Evolutionary conservation across 305 asterid genomes (phyloP).

Genomic region (Plantago rigida): DNA sequence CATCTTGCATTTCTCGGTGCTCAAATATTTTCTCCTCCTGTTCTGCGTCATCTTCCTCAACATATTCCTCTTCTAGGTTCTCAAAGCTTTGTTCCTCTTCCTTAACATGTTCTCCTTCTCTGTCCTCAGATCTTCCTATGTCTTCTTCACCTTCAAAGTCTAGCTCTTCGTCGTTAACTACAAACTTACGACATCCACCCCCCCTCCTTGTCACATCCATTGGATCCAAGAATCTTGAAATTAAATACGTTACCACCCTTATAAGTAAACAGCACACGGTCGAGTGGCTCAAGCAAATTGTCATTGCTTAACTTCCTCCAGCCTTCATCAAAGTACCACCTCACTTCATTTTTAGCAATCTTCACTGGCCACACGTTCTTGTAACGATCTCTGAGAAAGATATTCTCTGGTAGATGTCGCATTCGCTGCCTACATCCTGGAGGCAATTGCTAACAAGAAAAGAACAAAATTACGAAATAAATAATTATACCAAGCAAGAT

Average conservation of each 20-base stretch:
- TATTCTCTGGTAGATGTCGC: background rate
- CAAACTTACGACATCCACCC: background rate
- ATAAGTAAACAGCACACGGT: slow-evolving; percentile 14
- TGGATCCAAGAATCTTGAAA: slow-evolving; percentile 14
- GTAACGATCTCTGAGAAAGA: slow-evolving; percentile 25
- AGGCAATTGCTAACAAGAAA: slow-evolving; percentile 22
- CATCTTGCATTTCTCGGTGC: too few relatives aligned
- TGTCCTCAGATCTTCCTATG: too few relatives aligned
- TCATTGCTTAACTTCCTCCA: slow-evolving; percentile 27
- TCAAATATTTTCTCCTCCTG: too few relatives aligned
- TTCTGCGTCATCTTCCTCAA: background rate
- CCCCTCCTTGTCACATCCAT: slow-evolving; percentile 19
- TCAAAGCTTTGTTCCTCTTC: slow-evolving; percentile 14
- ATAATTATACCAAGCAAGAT: too few relatives aligned
- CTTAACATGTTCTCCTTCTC: background rate
- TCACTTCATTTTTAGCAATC: slow-evolving; percentile 6
- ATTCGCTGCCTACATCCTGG: background rate
- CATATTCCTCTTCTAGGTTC: background rate
- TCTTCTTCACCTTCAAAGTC: background rate
- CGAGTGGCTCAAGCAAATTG: slow-evolving; percentile 7
- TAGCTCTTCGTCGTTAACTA: slow-evolving; percentile 17
- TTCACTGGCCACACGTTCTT: slow-evolving; percentile 20
- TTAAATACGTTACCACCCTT: slow-evolving; percentile 14
- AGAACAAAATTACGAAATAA: too few relatives aligned
- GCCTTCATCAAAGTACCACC: slow-evolving; percentile 21